A percentile compares a stretch with the other conserved stretches of the same genome.
phyloP scores from a whole-genome alignment of 352 stramenopile species.

The Globisporangium cederbergense region DNA sequence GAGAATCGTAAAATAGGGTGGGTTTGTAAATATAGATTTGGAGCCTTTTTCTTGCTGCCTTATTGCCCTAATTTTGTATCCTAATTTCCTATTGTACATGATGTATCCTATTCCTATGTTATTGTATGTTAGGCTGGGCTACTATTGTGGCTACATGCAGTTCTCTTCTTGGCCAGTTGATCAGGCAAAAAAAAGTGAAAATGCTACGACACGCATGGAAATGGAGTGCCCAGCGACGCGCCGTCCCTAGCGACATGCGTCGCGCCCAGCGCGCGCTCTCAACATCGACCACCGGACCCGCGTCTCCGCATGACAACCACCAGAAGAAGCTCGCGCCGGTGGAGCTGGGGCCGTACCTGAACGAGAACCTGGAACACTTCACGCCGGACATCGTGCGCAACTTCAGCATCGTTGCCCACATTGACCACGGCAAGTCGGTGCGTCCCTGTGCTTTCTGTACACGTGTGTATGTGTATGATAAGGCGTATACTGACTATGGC shows the following conservation, averaged over 20 bases:
- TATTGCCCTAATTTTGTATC: too few species aligned
- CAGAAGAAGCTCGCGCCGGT: slow-evolving; percentile 36
- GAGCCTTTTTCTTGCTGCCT: too few species aligned
- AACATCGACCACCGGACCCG: background rate
- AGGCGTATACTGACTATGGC: background rate
- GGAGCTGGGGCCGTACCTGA: slow-evolving; percentile 61
- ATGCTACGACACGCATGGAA: slow-evolving; percentile 4
- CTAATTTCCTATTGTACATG: too few species aligned
- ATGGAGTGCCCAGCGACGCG: background rate
- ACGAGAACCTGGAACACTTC: slow-evolving; percentile 53
- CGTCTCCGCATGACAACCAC: slow-evolving; percentile 14
- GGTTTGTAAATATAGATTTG: too few species aligned
- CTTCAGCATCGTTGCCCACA: slow-evolving; percentile 91
- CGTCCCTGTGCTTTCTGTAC: slow-evolving; percentile 15
- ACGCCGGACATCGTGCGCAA: slow-evolving; percentile 81
- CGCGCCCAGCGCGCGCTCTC: background rate
- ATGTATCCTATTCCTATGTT: too few species aligned
- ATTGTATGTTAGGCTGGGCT: too few species aligned
- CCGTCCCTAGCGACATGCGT: background rate
- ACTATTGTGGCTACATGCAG: too few species aligned
- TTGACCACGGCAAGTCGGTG: slow-evolving; percentile 91
- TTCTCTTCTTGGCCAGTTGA: too few species aligned
- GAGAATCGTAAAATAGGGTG: too few species aligned
- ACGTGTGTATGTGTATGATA: background rate
- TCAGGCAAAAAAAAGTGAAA: background rate